A percentile compares a stretch with the other conserved stretches of the same genome.
Evolutionary conservation across 176 grass and related monocot genomes (phyloP).

Genomic region (Oryza meyeriana): DNA sequence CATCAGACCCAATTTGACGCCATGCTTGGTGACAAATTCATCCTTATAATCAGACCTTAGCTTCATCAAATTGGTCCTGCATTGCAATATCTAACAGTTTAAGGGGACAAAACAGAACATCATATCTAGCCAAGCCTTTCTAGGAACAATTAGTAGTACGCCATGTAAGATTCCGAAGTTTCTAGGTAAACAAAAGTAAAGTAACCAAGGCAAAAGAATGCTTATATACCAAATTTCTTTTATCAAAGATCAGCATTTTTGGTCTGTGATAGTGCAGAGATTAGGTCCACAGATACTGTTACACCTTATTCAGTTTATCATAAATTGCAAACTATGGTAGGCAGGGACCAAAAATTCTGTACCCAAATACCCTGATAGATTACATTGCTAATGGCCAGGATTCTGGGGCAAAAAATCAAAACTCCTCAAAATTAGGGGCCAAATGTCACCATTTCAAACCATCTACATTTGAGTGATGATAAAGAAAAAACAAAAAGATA

Average conservation of each 20-base stretch:
- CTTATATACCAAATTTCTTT: not conserved
- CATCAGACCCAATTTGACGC: slow-evolving; percentile 97
- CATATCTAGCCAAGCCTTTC: not conserved
- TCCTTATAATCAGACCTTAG: slow-evolving; percentile 96
- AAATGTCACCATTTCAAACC: slow-evolving; percentile 20
- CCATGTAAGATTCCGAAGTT: not conserved
- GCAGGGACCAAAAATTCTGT: not conserved
- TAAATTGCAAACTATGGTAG: not conserved
- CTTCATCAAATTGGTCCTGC: slow-evolving; percentile 99
- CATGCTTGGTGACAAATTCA: slow-evolving; percentile 81
- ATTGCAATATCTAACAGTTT: not conserved
- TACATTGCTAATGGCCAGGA: not conserved
- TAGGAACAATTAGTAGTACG: not conserved
- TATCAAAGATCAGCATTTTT: not conserved
- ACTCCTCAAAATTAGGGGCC: not conserved
- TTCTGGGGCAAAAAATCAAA: not conserved
- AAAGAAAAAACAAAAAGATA: not conserved
- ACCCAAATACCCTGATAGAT: not conserved
- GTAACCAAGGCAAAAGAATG: not conserved
- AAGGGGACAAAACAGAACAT: not conserved
- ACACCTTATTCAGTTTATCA: slow-evolving; percentile 3
- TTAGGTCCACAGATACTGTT: not conserved
- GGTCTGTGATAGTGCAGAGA: not conserved
- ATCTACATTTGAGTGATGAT: not conserved
- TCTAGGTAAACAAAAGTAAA: not conserved